Base-by-base conservation (phyloP, 2,329 filamentous ascomycete genomes). In the Ophioceras dolichostomum region DNA sequence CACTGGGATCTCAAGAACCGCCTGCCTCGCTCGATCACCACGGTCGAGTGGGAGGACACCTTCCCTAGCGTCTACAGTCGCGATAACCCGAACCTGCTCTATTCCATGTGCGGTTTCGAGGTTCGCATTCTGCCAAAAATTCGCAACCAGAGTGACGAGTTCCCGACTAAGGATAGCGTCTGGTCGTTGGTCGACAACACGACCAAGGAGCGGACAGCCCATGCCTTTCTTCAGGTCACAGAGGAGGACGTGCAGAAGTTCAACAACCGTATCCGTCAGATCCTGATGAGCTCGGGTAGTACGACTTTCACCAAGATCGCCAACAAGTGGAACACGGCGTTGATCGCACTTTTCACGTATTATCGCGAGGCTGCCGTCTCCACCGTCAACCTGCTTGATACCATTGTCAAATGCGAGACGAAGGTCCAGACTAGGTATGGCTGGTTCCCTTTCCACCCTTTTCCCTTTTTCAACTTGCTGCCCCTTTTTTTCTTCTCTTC, bases 1-100 rank as follows among this genome's bases (percentile, higher is more conserved):
- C 98, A 98, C 65, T 98, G 91, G 91, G 89, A 98, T 55, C 62
- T 98, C 57, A 96, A 98, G 72, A 98, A 98, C 58, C 79, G 91
- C 29, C 67, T 98, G 39, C 93, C 91, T 18, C 76, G 91, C 47
- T 95, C 88, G 2, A 79, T 98, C 32, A 98, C 91, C 1, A 98
- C 91, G 0, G 93, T 98, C 41, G 91, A 98, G 46, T 98, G 91
- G 91, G 91, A 98, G 49, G 91, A 98, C 56, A 96, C 91, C 0
- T 98, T 98, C 53, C 83, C 87, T 19, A 96, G 89, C 50, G 91
- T 98, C 9, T 98, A 98, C 68, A 96, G 89, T 57, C 78, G 86
- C 47, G 91, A 98, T 61, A 98, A 98, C 54, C 91, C 93, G 2
- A 98, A 98, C 54, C 59, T 98, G 42, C 68, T 98, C 13, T 98